These are phyloP conservation scores for Fusarium sp. DNA, from an alignment of 2,329 filamentous ascomycete genomes.

Conservation along the genomic window DNA sequence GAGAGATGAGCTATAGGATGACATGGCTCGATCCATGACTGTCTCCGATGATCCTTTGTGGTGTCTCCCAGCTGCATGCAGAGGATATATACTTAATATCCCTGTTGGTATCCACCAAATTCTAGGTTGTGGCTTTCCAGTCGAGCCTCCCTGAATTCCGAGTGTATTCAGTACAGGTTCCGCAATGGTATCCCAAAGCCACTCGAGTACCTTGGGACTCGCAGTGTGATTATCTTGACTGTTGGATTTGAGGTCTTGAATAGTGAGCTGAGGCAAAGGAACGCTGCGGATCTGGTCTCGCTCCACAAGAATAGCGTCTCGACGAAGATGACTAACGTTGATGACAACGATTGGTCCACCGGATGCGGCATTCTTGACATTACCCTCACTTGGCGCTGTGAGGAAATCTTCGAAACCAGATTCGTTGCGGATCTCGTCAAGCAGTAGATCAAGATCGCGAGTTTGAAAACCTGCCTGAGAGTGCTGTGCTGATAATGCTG, in stretches of 20 bases:
- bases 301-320: background rate
- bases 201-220: background rate
- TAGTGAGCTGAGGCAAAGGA: background rate
- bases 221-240: background rate
- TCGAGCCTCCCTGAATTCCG: rapidly evolving
- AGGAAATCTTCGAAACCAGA: background rate
- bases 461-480: background rate
- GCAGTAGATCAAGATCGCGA: background rate
- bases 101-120: no score
- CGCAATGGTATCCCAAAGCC: background rate
- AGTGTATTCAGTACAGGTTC: background rate
- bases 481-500: background rate
- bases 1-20: no score
- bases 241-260: background rate
- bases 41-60: no score
- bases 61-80: no score
- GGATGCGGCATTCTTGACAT: rapidly evolving
- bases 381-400: rapidly evolving
- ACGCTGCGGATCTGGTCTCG: background rate
- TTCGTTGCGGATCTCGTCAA: background rate
- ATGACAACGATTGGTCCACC: background rate
- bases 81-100: no score
- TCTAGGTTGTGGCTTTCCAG: no score
- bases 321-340: background rate
- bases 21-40: no score